Evolutionary conservation across 306 rosid species (phyloP).

Genomic region (apple (Malus domestica)): ASM211411v1 NC_041803.1:46311001-46311500

Average conservation of each 20-base stretch:
- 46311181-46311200: constrained; percentile 11
- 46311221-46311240: not conserved
- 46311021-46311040: not conserved
- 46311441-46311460: not conserved
- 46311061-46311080: not conserved
- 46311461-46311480: not conserved
- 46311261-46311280: constrained; percentile 1
- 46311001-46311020: constrained; percentile 9
- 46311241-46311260: constrained; percentile 9
- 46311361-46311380: not conserved
- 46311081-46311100: too few species aligned
- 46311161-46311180: constrained; percentile 20
- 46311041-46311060: not conserved
- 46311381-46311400: not conserved
- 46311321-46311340: constrained; percentile 1
- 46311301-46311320: not conserved
- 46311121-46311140: not conserved
- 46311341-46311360: not conserved
- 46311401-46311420: too few species aligned
- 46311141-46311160: not conserved
- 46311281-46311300: constrained; percentile 4
- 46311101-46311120: constrained; percentile 10
- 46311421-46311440: not conserved
- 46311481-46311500: not conserved
- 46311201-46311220: not conserved